A percentile compares a stretch with the other conserved stretches of the same genome.
Evolutionary conservation across 1,284 basidiomycete species (phyloP).

Genomic region (Ustilago bromivora): DNA sequence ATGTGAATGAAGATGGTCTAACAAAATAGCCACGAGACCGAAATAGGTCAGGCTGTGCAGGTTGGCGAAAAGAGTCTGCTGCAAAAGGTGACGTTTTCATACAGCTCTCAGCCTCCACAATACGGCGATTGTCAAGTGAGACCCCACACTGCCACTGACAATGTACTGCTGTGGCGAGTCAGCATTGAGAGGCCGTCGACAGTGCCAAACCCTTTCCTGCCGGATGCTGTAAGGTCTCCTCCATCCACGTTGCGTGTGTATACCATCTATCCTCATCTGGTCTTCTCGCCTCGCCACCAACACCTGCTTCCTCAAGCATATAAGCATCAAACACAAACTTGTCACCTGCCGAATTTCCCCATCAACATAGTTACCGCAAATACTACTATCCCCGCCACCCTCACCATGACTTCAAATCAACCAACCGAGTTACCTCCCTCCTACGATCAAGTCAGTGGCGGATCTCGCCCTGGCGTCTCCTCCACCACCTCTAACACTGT

Average conservation of each 20-base stretch:
- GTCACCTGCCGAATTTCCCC: background rate
- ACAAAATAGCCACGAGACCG: background rate
- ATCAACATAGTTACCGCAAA: too few species aligned
- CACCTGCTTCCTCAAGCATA: background rate
- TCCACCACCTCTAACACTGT: slow-evolving; percentile 3
- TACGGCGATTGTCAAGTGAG: background rate
- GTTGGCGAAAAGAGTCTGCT: too few species aligned
- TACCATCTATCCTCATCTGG: background rate
- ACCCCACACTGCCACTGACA: background rate
- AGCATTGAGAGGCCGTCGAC: background rate
- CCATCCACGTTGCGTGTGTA: background rate
- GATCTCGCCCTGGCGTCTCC: slow-evolving; percentile 13
- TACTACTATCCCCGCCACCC: background rate
- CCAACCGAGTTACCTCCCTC: slow-evolving; percentile 39
- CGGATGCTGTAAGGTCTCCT: background rate
- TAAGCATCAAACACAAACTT: background rate
- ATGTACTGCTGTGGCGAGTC: background rate
- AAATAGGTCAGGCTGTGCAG: slow-evolving; percentile 2
- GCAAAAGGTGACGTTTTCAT: background rate
- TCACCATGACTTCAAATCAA: slow-evolving; percentile 20
- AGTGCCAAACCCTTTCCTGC: background rate
- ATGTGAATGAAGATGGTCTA: background rate
- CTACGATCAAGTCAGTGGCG: slow-evolving; percentile 43
- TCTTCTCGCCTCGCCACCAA: slow-evolving; percentile 1
- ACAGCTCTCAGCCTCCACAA: background rate